Percentiles rank a stretch among this genome's conserved stretches.
phyloP scores from a whole-genome alignment of 2,329 filamentous ascomycete species.

The Calonectria montana region DNA sequence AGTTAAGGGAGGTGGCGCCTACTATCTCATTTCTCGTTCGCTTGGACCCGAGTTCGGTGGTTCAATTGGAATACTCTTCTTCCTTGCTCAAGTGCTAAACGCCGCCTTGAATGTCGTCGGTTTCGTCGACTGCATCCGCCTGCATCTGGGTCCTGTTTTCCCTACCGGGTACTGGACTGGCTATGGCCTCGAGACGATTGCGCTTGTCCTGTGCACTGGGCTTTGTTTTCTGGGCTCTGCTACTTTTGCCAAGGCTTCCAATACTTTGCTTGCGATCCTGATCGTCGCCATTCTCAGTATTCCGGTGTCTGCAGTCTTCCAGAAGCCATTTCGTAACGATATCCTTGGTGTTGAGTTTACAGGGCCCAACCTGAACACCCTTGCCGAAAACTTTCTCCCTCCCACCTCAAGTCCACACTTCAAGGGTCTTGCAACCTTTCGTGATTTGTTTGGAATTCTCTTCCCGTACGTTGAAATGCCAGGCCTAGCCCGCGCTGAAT shows the following conservation, averaged over 20 bases:
- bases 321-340: constrained; percentile 73
- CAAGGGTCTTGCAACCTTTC: constrained; percentile 75
- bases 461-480: constrained; percentile 66
- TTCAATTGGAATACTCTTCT: constrained; percentile 88
- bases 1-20: constrained; percentile 87
- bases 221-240: constrained; percentile 85
- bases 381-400: constrained; percentile 80
- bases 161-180: constrained; percentile 80
- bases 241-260: constrained; percentile 84
- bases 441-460: constrained; percentile 86
- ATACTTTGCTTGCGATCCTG: constrained; percentile 78
- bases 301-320: constrained; percentile 78
- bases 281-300: constrained; percentile 83
- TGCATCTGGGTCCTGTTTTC: constrained; percentile 77
- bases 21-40: constrained; percentile 88
- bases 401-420: constrained; percentile 72
- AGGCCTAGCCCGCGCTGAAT: constrained; percentile 26
- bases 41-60: constrained; percentile 90
- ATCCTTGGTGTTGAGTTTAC: constrained; percentile 79
- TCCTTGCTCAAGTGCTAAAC: constrained; percentile 89
- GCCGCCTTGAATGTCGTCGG: constrained; percentile 90
- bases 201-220: constrained; percentile 76
- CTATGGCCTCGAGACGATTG: constrained; percentile 80
- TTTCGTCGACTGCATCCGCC: constrained; percentile 82
- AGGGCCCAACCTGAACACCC: constrained; percentile 76